A percentile compares a stretch with the other conserved stretches of the same genome.
Conservation (phyloP, 192 early-diverging fungal species). For the Jimgerdemannia lactiflua region DNA sequence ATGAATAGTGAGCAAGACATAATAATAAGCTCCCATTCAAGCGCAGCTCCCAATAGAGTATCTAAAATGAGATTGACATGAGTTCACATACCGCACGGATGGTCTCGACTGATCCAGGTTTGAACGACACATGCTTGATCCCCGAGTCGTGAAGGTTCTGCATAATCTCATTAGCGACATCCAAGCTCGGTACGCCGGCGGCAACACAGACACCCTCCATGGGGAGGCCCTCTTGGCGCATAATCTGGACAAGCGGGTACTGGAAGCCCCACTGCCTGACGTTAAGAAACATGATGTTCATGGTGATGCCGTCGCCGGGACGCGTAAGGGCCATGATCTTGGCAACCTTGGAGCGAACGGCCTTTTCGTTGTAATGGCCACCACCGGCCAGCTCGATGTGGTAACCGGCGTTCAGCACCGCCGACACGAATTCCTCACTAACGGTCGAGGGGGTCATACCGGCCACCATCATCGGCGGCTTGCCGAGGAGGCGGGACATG, state of each 20-base stretch:
- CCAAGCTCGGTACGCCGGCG: conserved; percentile 87
- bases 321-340: conserved; percentile 67
- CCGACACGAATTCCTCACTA: conserved; percentile 74
- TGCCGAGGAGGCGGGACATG: conserved; percentile 81
- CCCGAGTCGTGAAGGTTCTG: conserved; percentile 67
- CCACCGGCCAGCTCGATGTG: conserved; percentile 91
- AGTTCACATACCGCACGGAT: conserved; percentile 57
- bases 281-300: conserved; percentile 92
- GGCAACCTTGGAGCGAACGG: conserved; percentile 66
- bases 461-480: conserved; percentile 92
- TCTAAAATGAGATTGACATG: background rate
- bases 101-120: conserved; percentile 73
- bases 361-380: conserved; percentile 76
- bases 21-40: background rate
- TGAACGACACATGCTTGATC: conserved; percentile 84
- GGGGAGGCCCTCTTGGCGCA: conserved; percentile 81
- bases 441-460: conserved; percentile 93
- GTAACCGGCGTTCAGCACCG: conserved; percentile 87
- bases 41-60: too few relatives aligned
- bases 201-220: conserved; percentile 91
- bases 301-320: conserved; percentile 84
- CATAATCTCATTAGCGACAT: conserved; percentile 83
- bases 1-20: background rate
- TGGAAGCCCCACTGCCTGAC: conserved; percentile 92
- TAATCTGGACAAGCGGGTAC: conserved; percentile 73